Evolutionary conservation across 768 basidiomycete species (phyloP), one percentile per base, ranked within the genome.

Genomic region (Macrocybe gigantea): DNA sequence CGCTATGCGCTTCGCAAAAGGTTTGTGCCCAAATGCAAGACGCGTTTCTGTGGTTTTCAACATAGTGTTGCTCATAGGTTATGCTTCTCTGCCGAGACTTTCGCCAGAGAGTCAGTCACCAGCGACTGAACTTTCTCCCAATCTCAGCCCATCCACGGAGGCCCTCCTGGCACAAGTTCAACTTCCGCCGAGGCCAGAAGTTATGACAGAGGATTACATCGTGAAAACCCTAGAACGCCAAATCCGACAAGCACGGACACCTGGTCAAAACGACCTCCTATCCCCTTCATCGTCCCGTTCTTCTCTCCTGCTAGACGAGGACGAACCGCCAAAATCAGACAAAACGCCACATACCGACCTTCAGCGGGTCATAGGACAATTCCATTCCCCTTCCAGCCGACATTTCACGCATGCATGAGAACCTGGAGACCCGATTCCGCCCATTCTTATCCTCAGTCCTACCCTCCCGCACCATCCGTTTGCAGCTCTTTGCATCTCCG

Each of bases 371-470:
- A 22, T 22, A 22, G 22, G 22, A 51, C 7, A 41, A 53, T 8
- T 45, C 57, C 6, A 38, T 57, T 38, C 55, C 59, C 30, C 40
- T 57, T 5, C 49, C 63, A 3, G 46, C 61, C 4, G 64, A 66
- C 2, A 50, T 61, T 29, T 59, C 86, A 12, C 75, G 70, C 3
- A 73, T 85, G 45, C 85, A 93, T 52, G 71, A 72, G 9, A 94
- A 93, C 56, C 73, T 95, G 5, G 87, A 92, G 59, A 63, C 74
- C 5, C 81, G 93, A 0, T 66, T 95, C 22, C 80, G 78, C 41
- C 80, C 84, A 0, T 93, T 95, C 65, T 93, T 89, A 89, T 77
- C 84, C 2, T 80, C 82, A 4, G 80, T 79, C 1, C 68, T 94
- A 0, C 58, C 85, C 7, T 72, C 78, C 22, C 78, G 90, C 12